Conservation (phyloP, 305 asterid genomes). For the Ilex paraguariensis region DNA sequence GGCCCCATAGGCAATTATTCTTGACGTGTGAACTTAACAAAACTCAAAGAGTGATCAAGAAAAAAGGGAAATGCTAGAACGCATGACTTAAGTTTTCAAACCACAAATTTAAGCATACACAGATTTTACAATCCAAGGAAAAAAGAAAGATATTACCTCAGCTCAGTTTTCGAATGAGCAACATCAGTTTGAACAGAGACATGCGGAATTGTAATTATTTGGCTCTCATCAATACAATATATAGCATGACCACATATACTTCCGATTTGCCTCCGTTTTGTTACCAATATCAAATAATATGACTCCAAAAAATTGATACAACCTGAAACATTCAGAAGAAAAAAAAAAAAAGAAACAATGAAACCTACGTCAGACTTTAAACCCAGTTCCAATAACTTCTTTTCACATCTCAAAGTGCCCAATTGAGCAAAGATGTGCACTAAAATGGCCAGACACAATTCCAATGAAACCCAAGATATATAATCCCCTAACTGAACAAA, state of each 20-base stretch:
- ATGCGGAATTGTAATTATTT: constrained; percentile 84
- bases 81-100: too few relatives aligned
- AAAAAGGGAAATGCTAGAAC: too few relatives aligned
- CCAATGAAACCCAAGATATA: not conserved
- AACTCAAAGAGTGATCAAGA: too few relatives aligned
- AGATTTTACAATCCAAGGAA: not conserved
- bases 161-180: constrained; percentile 97
- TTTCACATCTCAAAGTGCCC: too few relatives aligned
- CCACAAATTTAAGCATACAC: not conserved
- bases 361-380: not conserved
- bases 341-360: constrained; percentile 10
- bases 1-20: too few relatives aligned
- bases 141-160: constrained; percentile 46
- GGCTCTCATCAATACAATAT: constrained; percentile 92
- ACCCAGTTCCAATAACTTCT: not conserved
- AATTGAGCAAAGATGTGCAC: too few relatives aligned
- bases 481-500: not conserved
- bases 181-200: constrained; percentile 91
- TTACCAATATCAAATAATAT: constrained; percentile 89
- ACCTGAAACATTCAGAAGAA: constrained; percentile 40
- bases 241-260: constrained; percentile 94
- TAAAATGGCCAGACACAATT: too few relatives aligned
- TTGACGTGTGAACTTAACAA: too few relatives aligned
- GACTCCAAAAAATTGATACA: constrained; percentile 93
- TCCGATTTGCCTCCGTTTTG: constrained; percentile 88